Conservation (phyloP, 805 yeast genomes). For the Yarrowia deformans region DNA sequence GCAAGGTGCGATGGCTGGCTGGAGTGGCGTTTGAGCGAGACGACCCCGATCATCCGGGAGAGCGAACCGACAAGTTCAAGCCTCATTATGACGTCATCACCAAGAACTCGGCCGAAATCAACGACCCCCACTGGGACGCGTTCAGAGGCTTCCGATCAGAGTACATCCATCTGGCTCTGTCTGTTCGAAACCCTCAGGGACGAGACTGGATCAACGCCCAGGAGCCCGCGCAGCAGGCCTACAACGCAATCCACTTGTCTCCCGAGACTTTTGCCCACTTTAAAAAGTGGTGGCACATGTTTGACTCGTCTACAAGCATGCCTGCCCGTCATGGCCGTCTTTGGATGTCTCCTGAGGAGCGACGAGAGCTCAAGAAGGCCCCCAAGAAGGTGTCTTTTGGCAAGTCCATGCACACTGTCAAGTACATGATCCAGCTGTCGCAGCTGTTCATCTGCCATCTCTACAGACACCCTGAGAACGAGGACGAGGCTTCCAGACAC, state of each 20-base stretch:
- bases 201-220: constrained; percentile 33
- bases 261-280: constrained; percentile 74
- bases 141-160: constrained; percentile 81
- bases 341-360: constrained; percentile 57
- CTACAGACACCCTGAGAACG: constrained; percentile 59
- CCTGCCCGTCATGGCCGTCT: constrained; percentile 80
- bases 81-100: constrained; percentile 72
- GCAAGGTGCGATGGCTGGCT: constrained; percentile 76
- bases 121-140: constrained; percentile 70
- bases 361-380: constrained; percentile 41
- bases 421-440: constrained; percentile 74
- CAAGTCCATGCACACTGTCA: constrained; percentile 74
- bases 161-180: constrained; percentile 74
- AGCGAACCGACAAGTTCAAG: constrained; percentile 58
- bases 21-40: constrained; percentile 80
- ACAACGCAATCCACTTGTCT: constrained; percentile 78
- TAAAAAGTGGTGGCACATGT: constrained; percentile 84
- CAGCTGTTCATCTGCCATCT: constrained; percentile 80
- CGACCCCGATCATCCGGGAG: constrained; percentile 51
- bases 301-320: constrained; percentile 76
- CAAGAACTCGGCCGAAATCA: constrained; percentile 52
- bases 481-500: constrained; percentile 52
- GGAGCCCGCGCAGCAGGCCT: constrained; percentile 48
- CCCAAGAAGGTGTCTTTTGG: constrained; percentile 64
- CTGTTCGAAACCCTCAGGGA: constrained; percentile 56